A percentile compares a stretch with the other conserved stretches of the same genome.
Conservation (phyloP, 2,329 filamentous ascomycete genomes). For the Biscogniauxia sp. region DNA sequence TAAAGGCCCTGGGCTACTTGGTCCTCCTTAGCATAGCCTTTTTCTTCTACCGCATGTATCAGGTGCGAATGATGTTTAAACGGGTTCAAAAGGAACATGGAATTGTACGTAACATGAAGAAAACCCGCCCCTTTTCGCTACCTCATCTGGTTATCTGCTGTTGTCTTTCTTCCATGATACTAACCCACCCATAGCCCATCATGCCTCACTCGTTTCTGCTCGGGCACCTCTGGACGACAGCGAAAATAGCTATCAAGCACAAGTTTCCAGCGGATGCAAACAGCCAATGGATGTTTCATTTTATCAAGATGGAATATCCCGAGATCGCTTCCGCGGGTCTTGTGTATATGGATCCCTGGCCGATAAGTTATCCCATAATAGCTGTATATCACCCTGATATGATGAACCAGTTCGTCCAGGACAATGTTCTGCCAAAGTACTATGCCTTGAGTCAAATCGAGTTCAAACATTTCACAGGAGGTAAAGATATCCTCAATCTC, state of each 20-base stretch:
- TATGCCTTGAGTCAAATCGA: constrained; percentile 23
- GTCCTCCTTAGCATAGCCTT: constrained; percentile 13
- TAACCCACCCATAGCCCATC: constrained; percentile 26
- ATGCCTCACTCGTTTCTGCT: constrained; percentile 36
- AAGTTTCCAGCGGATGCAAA: constrained; percentile 29
- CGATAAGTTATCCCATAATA: constrained; percentile 34
- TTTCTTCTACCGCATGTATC: constrained; percentile 30
- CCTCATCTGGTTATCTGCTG: neutral
- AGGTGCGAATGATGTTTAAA: constrained; percentile 26
- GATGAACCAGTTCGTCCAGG: constrained; percentile 38
- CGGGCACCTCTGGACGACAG: constrained; percentile 30
- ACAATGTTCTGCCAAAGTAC: constrained; percentile 35
- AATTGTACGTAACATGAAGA: constrained; percentile 22
- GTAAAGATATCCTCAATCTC: constrained; percentile 33
- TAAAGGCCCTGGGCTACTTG: constrained; percentile 16
- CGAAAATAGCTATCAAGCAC: constrained; percentile 24
- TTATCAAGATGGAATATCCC: constrained; percentile 29
- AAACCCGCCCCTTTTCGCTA: neutral
- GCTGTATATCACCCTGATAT: constrained; percentile 38
- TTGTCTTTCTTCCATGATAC: neutral
- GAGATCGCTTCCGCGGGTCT: constrained; percentile 28
- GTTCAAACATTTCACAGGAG: constrained; percentile 31
- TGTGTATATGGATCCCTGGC: constrained; percentile 39
- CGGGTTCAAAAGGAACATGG: constrained; percentile 24
- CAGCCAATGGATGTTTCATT: constrained; percentile 21